Percentiles rank a stretch among this genome's conserved stretches.
phyloP scores from a whole-genome alignment of 129 eudicot species.

The Lonicera japonica region DNA sequence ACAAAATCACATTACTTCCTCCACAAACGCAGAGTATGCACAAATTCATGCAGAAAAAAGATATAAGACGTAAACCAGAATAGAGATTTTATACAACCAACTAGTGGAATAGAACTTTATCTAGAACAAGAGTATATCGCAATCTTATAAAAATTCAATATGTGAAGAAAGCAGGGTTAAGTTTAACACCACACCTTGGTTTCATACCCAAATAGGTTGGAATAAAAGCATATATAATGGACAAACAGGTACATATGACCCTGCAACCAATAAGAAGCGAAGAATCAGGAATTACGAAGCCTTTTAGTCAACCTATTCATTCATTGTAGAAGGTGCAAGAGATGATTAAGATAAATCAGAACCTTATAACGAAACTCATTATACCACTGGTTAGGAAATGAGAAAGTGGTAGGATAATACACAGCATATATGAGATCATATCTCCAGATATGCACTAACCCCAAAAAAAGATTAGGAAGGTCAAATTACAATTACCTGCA shows the following conservation, averaged over 20 bases:
- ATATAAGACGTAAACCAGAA: neutral
- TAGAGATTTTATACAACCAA: neutral
- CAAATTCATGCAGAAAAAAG: neutral
- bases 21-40: neutral
- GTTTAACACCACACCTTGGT: slow-evolving; percentile 60
- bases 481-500: slow-evolving; percentile 44
- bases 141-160: neutral
- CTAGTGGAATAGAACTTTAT: neutral
- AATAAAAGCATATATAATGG: slow-evolving; percentile 78
- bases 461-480: neutral
- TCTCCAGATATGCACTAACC: slow-evolving; percentile 2
- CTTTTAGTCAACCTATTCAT: neutral
- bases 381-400: slow-evolving; percentile 4
- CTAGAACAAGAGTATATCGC: neutral
- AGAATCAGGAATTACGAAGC: slow-evolving; percentile 12
- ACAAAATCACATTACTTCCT: neutral
- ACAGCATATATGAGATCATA: neutral
- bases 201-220: slow-evolving; percentile 94
- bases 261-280: slow-evolving; percentile 48
- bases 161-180: slow-evolving; percentile 1
- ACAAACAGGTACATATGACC: slow-evolving; percentile 91
- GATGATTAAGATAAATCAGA: neutral
- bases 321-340: neutral
- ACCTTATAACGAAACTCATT: neutral
- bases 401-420: neutral